Percentiles rank a stretch among this genome's conserved stretches.
Conservation (phyloP, 176 grass and related monocot genomes). For the Puccinellia tenuiflora region DNA sequence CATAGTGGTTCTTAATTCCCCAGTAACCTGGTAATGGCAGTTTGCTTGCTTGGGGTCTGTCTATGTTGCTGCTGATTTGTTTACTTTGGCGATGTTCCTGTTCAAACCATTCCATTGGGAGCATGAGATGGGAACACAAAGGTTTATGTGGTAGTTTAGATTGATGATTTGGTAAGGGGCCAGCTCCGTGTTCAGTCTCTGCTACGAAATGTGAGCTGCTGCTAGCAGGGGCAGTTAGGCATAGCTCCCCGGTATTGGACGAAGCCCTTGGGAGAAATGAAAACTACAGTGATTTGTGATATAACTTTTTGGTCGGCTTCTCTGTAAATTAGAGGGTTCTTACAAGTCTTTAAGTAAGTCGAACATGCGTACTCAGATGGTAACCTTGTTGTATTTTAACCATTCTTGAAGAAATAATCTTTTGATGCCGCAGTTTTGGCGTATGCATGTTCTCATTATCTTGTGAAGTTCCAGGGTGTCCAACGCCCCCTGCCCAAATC, state of each 20-base stretch:
- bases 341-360: background rate
- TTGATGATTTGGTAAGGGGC: background rate
- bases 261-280: background rate
- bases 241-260: background rate
- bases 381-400: background rate
- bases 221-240: background rate
- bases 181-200: background rate
- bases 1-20: constrained; percentile 68
- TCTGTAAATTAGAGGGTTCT: background rate
- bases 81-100: constrained; percentile 64
- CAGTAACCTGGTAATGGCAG: constrained; percentile 27
- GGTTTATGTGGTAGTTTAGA: constrained; percentile 88
- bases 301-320: background rate
- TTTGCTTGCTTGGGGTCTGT: constrained; percentile 42
- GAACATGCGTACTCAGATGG: background rate
- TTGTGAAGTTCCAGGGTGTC: background rate
- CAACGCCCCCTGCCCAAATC: background rate
- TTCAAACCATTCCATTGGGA: constrained; percentile 78
- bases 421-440: background rate
- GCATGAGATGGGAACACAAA: constrained; percentile 69
- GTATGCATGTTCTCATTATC: background rate
- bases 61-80: constrained; percentile 53
- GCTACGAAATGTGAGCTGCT: background rate
- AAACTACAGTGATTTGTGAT: background rate
- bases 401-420: background rate